Evolutionary conservation across 139 green algal genomes (phyloP).

Genomic region (Chlamydomonas incerta): DNA sequence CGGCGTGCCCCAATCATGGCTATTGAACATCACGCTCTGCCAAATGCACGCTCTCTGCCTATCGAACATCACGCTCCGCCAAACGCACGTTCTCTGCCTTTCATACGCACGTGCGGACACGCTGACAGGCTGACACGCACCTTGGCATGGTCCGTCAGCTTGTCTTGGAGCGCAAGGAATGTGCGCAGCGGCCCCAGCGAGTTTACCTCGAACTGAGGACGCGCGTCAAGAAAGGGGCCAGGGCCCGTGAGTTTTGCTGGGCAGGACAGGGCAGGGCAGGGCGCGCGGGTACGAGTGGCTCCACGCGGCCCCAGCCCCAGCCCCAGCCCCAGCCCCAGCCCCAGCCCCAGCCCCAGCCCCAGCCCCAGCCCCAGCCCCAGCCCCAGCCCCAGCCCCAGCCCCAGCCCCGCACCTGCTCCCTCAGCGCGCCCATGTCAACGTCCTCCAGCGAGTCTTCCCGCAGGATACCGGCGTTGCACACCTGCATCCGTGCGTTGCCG

Average conservation of each 20-base stretch:
- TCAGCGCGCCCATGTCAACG: slow-evolving; percentile 41
- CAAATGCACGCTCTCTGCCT: too few relatives aligned
- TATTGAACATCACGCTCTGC: too few relatives aligned
- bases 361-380: neutral
- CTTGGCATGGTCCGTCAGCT: slow-evolving; percentile 48
- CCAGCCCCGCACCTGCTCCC: slow-evolving; percentile 37
- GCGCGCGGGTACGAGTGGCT: too few relatives aligned
- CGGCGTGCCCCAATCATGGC: too few relatives aligned
- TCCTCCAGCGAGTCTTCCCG: slow-evolving; percentile 48
- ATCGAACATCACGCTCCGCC: too few relatives aligned
- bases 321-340: neutral
- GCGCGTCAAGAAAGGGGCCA: neutral
- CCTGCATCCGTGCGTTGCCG: too few relatives aligned
- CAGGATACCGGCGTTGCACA: slow-evolving; percentile 65
- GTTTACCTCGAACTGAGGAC: slow-evolving; percentile 68
- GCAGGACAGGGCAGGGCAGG: too few relatives aligned
- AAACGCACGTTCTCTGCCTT: too few relatives aligned
- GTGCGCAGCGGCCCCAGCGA: slow-evolving; percentile 64
- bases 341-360: neutral
- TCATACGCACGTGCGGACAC: too few relatives aligned
- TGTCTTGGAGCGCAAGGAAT: slow-evolving; percentile 42
- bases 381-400: neutral
- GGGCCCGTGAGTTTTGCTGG: too few relatives aligned
- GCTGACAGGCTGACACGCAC: slow-evolving; percentile 18
- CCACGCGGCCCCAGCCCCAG: too few relatives aligned